Conservation (phyloP, 1,139 yeast genomes). For the Yamadazyma blattariae region DNA sequence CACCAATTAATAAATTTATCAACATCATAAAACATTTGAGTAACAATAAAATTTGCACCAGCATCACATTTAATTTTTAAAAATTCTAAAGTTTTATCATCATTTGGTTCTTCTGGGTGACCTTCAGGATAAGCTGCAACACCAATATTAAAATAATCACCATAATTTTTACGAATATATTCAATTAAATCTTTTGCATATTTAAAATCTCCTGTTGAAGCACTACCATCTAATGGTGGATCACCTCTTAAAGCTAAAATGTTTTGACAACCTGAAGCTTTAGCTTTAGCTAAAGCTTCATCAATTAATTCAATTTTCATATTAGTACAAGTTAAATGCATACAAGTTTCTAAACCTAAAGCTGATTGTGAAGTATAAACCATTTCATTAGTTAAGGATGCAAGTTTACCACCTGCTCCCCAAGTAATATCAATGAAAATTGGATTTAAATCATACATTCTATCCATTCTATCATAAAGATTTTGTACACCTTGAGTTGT, state of each 20-base stretch:
- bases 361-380: conserved; percentile 89
- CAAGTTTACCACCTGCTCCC: conserved; percentile 94
- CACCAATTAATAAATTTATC: conserved; percentile 88
- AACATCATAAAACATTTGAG: conserved; percentile 90
- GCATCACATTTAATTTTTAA: conserved; percentile 87
- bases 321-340: conserved; percentile 97
- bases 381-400: conserved; percentile 82
- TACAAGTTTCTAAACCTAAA: conserved; percentile 93
- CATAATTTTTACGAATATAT: conserved; percentile 69
- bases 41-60: conserved; percentile 89
- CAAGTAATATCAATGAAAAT: conserved; percentile 93
- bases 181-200: conserved; percentile 84
- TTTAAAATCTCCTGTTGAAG: conserved; percentile 62
- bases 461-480: conserved; percentile 93
- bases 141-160: conserved; percentile 83
- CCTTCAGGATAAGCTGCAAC: conserved; percentile 98
- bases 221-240: conserved; percentile 71
- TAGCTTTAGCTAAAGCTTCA: conserved; percentile 81
- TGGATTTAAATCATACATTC: conserved; percentile 93
- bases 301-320: conserved; percentile 84
- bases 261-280: conserved; percentile 90
- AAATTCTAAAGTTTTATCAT: conserved; percentile 54
- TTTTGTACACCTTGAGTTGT: conserved; percentile 96
- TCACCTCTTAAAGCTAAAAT: conserved; percentile 85
- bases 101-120: conserved; percentile 77